Evolutionary conservation across 371 early-diverging fungal species (phyloP).

Genomic region (Mucor circinelloides): DNA sequence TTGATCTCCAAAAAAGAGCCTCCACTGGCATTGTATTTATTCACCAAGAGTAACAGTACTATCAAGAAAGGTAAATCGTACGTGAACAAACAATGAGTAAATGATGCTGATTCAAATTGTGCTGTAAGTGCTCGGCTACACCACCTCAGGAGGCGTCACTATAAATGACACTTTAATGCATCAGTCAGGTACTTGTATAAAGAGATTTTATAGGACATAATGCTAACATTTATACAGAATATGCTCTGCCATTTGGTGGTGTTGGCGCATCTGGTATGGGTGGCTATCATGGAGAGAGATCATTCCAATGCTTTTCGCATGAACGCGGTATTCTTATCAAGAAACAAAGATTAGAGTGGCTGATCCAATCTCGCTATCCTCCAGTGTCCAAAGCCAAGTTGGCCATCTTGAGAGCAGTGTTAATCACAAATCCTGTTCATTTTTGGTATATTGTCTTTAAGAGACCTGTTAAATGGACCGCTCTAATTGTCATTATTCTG

Average conservation of each 20-base stretch:
- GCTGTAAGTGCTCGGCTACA: slow-evolving; percentile 51
- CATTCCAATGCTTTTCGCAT: slow-evolving; percentile 81
- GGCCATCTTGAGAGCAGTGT: slow-evolving; percentile 24
- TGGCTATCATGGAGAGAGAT: slow-evolving; percentile 77
- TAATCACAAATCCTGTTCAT: slow-evolving; percentile 32
- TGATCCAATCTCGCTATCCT: slow-evolving; percentile 58
- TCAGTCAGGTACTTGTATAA: slow-evolving; percentile 16
- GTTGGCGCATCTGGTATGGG: slow-evolving; percentile 88
- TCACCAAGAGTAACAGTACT: slow-evolving; percentile 9
- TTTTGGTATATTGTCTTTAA: slow-evolving; percentile 19
- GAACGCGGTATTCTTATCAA: slow-evolving; percentile 57
- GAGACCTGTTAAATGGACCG: neutral
- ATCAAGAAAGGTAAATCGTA: neutral
- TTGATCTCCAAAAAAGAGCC: slow-evolving; percentile 37
- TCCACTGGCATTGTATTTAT: slow-evolving; percentile 14
- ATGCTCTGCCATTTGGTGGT: slow-evolving; percentile 85
- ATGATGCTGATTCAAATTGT: neutral
- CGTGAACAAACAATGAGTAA: neutral
- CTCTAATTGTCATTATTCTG: slow-evolving; percentile 5
- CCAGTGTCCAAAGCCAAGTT: slow-evolving; percentile 51
- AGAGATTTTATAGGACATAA: neutral
- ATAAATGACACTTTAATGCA: slow-evolving; percentile 83
- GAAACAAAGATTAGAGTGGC: slow-evolving; percentile 36
- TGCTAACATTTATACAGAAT: slow-evolving; percentile 24
- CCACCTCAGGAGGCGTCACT: slow-evolving; percentile 75